phyloP scores from a whole-genome alignment of 2,329 filamentous ascomycete genomes.

The Colletotrichum liaoningense region DNA sequence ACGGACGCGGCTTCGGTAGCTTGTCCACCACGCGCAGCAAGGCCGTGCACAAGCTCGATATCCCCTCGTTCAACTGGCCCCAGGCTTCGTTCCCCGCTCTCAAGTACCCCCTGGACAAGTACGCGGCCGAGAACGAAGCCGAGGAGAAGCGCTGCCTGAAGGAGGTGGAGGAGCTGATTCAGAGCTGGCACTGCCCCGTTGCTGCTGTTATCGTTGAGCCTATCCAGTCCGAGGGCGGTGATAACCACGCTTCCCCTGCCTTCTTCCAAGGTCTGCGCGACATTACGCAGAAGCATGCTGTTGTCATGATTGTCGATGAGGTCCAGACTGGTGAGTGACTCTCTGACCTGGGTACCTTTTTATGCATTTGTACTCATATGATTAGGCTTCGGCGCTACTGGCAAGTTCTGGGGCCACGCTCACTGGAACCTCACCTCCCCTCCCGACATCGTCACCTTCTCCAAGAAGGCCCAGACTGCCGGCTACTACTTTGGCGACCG shows the following conservation, averaged over 20 bases:
- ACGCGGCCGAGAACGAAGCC: constrained; percentile 74
- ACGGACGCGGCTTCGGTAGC: constrained; percentile 83
- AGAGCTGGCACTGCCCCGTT: constrained; percentile 74
- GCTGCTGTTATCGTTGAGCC: constrained; percentile 83
- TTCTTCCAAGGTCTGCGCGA: constrained; percentile 83
- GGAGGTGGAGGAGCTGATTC: constrained; percentile 79
- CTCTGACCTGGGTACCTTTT: too few species aligned
- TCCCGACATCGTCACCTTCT: constrained; percentile 90
- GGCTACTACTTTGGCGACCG: constrained; percentile 85
- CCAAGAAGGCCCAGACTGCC: constrained; percentile 87
- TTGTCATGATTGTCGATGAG: constrained; percentile 85
- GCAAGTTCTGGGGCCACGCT: constrained; percentile 89
- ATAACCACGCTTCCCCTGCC: constrained; percentile 82
- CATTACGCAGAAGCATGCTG: constrained; percentile 75
- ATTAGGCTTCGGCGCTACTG: constrained; percentile 80
- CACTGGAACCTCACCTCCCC: constrained; percentile 80
- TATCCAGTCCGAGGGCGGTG: constrained; percentile 85
- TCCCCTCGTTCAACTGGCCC: constrained; percentile 90
- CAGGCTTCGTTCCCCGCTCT: constrained; percentile 83
- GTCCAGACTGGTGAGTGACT: constrained; percentile 70
- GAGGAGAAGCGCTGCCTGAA: constrained; percentile 80
- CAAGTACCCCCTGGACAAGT: constrained; percentile 80
- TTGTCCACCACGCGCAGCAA: constrained; percentile 85
- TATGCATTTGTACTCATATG: neutral
- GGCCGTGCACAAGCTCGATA: constrained; percentile 87